phyloP scores from a whole-genome alignment of 495 filamentous ascomycete genomes.

The Talaromyces borbonicus region DNA sequence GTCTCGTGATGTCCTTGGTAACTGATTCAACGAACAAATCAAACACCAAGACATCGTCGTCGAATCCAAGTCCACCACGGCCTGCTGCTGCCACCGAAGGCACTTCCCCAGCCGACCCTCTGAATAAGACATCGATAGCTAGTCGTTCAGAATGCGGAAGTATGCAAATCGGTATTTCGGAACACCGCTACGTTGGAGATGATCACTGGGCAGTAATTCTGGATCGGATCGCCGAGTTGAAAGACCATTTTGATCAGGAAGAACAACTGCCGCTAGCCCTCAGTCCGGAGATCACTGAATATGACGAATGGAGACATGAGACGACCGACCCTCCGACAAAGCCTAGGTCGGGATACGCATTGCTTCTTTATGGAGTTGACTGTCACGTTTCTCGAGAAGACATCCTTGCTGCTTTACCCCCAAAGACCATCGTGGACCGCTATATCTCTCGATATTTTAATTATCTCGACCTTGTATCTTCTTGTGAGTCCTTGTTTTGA shows the following conservation, averaged over 20 bases:
- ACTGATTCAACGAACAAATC: slow-evolving; percentile 9
- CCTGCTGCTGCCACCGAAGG: not conserved
- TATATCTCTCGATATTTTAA: slow-evolving; percentile 19
- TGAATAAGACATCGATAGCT: slow-evolving; percentile 10
- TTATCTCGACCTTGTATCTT: slow-evolving; percentile 17
- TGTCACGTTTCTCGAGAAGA: slow-evolving; percentile 21
- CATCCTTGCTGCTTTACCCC: slow-evolving; percentile 26
- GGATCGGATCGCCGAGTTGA: slow-evolving; percentile 21
- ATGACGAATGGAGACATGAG: slow-evolving; percentile 6
- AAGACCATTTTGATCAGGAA: slow-evolving; percentile 21
- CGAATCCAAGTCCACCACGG: slow-evolving; percentile 2
- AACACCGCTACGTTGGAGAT: slow-evolving; percentile 14
- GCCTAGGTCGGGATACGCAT: slow-evolving; percentile 8
- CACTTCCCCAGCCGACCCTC: no score
- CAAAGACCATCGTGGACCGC: slow-evolving; percentile 23
- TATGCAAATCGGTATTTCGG: slow-evolving; percentile 17
- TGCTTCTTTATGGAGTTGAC: slow-evolving; percentile 26
- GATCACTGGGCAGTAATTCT: slow-evolving; percentile 23
- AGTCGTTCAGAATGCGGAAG: slow-evolving; percentile 22
- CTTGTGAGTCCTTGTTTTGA: slow-evolving; percentile 9
- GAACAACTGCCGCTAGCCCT: slow-evolving; percentile 14
- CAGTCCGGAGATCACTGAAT: slow-evolving; percentile 6
- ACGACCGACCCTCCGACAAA: not conserved
- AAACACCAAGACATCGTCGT: not conserved
- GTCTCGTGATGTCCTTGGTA: slow-evolving; percentile 17